Base-by-base conservation (phyloP, 805 yeast species). In the Phaffomyces thermotolerans region DNA sequence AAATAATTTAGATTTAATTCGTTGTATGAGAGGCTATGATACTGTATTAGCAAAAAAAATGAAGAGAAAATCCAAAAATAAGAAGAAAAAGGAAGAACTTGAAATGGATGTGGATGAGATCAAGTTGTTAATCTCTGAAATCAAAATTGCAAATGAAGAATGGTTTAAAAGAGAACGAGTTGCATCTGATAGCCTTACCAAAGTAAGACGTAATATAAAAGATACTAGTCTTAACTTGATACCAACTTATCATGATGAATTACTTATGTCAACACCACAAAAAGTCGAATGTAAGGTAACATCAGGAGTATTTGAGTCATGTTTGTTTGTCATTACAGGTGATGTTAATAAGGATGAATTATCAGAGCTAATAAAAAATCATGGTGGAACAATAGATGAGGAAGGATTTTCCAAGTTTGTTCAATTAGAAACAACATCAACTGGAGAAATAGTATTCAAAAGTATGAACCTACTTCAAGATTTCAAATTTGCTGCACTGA, bases 21-120 rank as follows among this genome's bases (percentile, higher is more conserved):
- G 68, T 39, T 81, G 88, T 54, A 66, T 78, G 44, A 64, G 88
- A 49, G 89, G 89, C 0, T 81, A 66, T 52, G 79, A 79, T 53
- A 63, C 69, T 0, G 73, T 78, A 3, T 62, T 64, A 48, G 59
- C 69, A 7, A 64, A 54, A 46, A 62, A 56, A 38, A 49, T 58
- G 22, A 45, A 40, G 35, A 48, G 39, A 24, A 41, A 55, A 20
- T 20, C 22, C 22, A 20, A 20, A 45, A 33, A 46, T 22, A 44
- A 39, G 33, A 47, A 45, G 15, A 20, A 3, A 12, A 9, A 31
- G 15, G 20, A 40, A 24, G 38, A 12, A 36, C 14, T 37, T 15
- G 57, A 12, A 14, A 48, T 48, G 1, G 56, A 56, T 15, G 43
- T 51, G 14, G 8, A 15, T 15, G 34, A 31, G 12, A 15, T 31